These are phyloP conservation scores for Colletotrichum tabaci DNA, from an alignment of 2,329 filamentous ascomycete species.

Conservation along the genomic window DNA sequence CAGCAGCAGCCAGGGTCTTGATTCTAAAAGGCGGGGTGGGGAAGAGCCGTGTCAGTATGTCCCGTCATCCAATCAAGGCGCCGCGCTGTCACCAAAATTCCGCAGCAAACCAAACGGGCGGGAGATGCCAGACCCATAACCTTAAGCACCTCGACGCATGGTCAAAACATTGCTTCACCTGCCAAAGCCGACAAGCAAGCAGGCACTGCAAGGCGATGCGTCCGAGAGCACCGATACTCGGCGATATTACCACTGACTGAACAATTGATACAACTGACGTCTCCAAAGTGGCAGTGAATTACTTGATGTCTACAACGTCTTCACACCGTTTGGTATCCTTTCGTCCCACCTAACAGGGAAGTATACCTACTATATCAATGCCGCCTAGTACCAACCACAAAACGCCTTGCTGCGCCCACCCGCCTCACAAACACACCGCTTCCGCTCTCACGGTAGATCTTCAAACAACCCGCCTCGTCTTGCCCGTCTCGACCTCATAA, in stretches of 20 bases:
- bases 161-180: background rate
- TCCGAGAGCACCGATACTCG: background rate
- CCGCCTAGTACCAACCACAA: background rate
- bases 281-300: background rate
- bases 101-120: conserved; percentile 13
- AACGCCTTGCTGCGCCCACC: background rate
- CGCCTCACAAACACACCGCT: conserved; percentile 7
- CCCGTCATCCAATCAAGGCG: conserved; percentile 35
- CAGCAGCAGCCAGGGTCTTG: conserved; percentile 8
- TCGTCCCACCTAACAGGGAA: background rate
- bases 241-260: too few species aligned
- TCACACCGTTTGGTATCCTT: too few species aligned
- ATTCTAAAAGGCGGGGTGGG: conserved; percentile 5
- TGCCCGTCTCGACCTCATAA: conserved; percentile 84
- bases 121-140: conserved; percentile 9
- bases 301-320: background rate
- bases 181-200: background rate
- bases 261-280: too few species aligned
- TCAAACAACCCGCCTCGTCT: conserved; percentile 51
- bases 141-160: conserved; percentile 7
- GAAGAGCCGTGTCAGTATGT: conserved; percentile 13
- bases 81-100: conserved; percentile 21
- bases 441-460: conserved; percentile 39
- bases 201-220: background rate
- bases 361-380: background rate